Percentiles rank a stretch among this genome's conserved stretches.
These are phyloP conservation scores for Straminergon stramineum DNA, from an alignment of 225 moss, liverwort and hornwort genomes.

Conservation along the genomic window DNA sequence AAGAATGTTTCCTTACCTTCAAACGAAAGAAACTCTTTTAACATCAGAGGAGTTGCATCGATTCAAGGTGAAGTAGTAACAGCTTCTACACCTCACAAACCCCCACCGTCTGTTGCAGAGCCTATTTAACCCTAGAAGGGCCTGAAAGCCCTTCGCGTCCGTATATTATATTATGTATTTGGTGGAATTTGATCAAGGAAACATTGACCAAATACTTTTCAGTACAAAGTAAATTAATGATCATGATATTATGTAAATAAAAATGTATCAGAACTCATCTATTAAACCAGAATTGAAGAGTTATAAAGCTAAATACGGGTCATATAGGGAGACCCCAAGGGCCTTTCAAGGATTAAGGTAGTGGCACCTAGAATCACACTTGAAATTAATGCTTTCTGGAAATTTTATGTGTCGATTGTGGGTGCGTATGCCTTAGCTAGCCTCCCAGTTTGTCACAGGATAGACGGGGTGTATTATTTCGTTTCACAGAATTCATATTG, in stretches of 20 bases:
- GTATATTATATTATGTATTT: no score
- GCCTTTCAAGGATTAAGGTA: no score
- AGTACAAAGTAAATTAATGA: no score
- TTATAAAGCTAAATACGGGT: no score
- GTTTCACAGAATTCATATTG: not conserved
- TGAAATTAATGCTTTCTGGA: not conserved
- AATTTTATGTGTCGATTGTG: not conserved
- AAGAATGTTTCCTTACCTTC: conserved; percentile 82
- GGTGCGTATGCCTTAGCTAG: not conserved
- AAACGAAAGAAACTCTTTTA: conserved; percentile 82
- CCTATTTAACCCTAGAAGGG: no score
- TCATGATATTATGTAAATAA: no score
- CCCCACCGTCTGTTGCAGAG: not conserved
- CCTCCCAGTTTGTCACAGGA: not conserved
- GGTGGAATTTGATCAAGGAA: no score
- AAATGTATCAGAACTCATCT: no score
- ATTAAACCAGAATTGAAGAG: no score
- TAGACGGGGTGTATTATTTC: not conserved
- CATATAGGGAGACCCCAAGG: no score
- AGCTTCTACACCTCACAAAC: not conserved
- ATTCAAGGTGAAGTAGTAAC: conserved; percentile 50
- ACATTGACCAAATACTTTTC: no score
- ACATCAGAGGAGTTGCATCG: conserved; percentile 59
- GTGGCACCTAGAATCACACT: not conserved
- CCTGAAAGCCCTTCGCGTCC: no score